Percentiles rank a stretch among this genome's conserved stretches.
These are phyloP conservation scores for Fusarium tanahbumbuense DNA, from an alignment of 2,329 filamentous ascomycete genomes.

Conservation along the genomic window DNA sequence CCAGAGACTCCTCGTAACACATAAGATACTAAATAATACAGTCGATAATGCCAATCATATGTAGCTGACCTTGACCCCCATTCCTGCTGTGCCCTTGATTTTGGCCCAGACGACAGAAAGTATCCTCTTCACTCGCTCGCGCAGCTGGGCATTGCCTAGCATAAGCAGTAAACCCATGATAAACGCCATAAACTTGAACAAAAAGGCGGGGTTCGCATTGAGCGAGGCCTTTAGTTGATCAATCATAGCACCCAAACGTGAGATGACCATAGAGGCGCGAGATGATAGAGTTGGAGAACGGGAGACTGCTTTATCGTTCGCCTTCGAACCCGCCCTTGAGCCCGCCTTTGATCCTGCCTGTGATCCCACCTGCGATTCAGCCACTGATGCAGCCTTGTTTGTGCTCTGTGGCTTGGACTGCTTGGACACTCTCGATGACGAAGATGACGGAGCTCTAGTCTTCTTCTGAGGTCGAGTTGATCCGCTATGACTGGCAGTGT, in stretches of 20 bases:
- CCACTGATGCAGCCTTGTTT: conserved; percentile 5
- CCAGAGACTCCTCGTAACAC: conserved; percentile 48
- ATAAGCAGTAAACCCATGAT: conserved; percentile 81
- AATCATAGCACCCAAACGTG: conserved; percentile 63
- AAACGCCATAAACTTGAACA: conserved; percentile 78
- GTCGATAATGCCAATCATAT: conserved; percentile 66
- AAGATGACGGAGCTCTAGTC: conserved; percentile 48
- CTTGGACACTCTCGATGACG: conserved; percentile 49
- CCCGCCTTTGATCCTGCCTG: neutral
- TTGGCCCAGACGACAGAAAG: conserved; percentile 82
- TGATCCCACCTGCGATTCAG: neutral
- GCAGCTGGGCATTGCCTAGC: conserved; percentile 78
- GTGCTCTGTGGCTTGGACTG: conserved; percentile 42
- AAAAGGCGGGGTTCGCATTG: conserved; percentile 66
- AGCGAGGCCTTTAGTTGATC: conserved; percentile 63
- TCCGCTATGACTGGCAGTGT: conserved; percentile 56
- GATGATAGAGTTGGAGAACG: conserved; percentile 55
- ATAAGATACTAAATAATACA: conserved; percentile 43
- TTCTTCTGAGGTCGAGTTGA: conserved; percentile 51
- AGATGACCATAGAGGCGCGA: conserved; percentile 64
- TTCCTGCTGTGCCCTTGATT: conserved; percentile 84
- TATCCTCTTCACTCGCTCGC: conserved; percentile 77
- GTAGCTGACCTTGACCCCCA: conserved; percentile 98
- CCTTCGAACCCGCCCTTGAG: conserved; percentile 15
- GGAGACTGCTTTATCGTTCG: conserved; percentile 47